A percentile compares a stretch with the other conserved stretches of the same genome.
phyloP scores from a whole-genome alignment of 352 stramenopile genomes.

The Halophytophthora polymorphica region DNA sequence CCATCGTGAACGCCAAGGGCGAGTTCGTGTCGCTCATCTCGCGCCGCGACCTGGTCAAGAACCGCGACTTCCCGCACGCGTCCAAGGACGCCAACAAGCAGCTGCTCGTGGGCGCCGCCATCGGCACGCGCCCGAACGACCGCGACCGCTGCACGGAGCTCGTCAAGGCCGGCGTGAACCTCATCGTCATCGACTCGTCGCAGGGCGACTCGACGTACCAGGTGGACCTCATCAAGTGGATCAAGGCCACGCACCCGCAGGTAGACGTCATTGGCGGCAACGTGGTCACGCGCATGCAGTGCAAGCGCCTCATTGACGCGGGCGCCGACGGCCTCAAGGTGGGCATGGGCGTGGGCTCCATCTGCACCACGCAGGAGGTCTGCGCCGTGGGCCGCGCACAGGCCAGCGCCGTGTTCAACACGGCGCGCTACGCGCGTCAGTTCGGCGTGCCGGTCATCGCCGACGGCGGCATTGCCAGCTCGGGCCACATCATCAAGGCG shows the following conservation, averaged over 20 bases:
- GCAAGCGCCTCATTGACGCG: constrained; percentile 97
- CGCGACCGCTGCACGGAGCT: constrained; percentile 90
- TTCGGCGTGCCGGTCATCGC: constrained; percentile 98
- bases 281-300: constrained; percentile 97
- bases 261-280: constrained; percentile 99
- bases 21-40: constrained; percentile 99
- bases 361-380: constrained; percentile 99
- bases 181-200: constrained; percentile 99
- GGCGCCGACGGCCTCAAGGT: constrained; percentile 99
- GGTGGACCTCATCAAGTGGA: constrained; percentile 90
- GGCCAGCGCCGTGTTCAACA: constrained; percentile 98
- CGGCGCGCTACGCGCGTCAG: constrained; percentile 93
- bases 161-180: constrained; percentile 96
- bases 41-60: constrained; percentile 97
- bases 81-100: constrained; percentile 99
- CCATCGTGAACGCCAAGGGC: constrained; percentile 97
- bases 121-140: constrained; percentile 97
- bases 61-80: constrained; percentile 95
- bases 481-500: constrained; percentile 99
- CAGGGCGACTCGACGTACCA: constrained; percentile 97
- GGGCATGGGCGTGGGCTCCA: constrained; percentile 99
- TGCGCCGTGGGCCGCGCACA: constrained; percentile 98
- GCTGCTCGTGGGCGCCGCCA: constrained; percentile 96
- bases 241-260: constrained; percentile 94
- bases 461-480: constrained; percentile 98